Percentiles rank a stretch among this genome's conserved stretches.
These are phyloP conservation scores for Fraxinus paxiana DNA, from an alignment of 305 asterid genomes.

Conservation along the genomic window DNA sequence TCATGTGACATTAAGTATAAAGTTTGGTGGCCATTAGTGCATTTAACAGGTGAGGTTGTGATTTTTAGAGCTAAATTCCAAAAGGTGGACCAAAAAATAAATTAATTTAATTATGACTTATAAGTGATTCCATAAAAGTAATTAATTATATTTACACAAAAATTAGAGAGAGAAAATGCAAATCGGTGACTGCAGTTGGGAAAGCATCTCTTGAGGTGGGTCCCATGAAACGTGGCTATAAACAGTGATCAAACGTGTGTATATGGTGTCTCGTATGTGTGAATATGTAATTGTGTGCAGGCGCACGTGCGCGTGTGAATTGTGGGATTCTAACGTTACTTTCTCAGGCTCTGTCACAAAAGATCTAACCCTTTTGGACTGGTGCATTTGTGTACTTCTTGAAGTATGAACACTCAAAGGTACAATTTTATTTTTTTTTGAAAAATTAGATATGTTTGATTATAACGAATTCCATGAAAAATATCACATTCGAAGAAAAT, in stretches of 20 bases:
- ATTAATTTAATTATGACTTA: constrained; percentile 24
- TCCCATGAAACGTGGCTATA: background rate
- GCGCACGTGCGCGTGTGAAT: background rate
- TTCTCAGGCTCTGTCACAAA: constrained; percentile 10
- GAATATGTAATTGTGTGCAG: background rate
- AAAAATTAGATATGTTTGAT: too few species aligned
- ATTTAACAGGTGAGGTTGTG: constrained; percentile 15
- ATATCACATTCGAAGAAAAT: too few species aligned
- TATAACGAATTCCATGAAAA: too few species aligned
- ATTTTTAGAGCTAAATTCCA: constrained; percentile 27
- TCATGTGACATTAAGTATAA: too few species aligned
- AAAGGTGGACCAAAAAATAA: background rate
- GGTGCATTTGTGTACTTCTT: background rate
- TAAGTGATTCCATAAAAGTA: background rate
- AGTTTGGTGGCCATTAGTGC: background rate
- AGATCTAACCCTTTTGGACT: constrained; percentile 14
- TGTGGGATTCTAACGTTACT: constrained; percentile 1
- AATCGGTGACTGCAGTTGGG: background rate
- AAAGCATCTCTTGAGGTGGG: background rate
- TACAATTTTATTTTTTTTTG: background rate
- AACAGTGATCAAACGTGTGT: background rate
- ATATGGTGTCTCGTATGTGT: constrained; percentile 21
- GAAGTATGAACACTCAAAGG: background rate
- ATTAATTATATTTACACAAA: background rate
- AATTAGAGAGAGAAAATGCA: background rate